Evolutionary conservation across 192 early-diverging fungal genomes (phyloP).

Genomic region (Lobosporangium transversale): DNA sequence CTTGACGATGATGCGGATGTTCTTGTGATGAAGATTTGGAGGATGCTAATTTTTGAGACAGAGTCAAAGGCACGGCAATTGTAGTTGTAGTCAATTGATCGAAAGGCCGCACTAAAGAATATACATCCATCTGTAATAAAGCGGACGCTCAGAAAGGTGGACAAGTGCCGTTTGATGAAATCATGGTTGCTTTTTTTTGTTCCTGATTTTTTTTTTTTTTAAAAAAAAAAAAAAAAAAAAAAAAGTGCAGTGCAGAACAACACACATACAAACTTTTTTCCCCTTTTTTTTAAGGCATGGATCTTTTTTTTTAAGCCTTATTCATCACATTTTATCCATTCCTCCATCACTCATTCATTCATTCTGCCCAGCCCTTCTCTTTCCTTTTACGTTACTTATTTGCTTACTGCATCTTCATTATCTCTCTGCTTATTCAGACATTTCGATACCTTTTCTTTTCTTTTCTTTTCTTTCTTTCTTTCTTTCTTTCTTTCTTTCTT

Average conservation of each 20-base stretch:
- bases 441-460: conserved; percentile 1
- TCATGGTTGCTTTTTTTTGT: too few species aligned
- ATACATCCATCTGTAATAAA: too few species aligned
- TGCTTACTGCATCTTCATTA: background rate
- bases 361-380: background rate
- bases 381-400: background rate
- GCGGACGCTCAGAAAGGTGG: too few species aligned
- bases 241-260: too few species aligned
- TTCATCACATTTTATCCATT: background rate
- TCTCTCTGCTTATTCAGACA: background rate
- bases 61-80: conserved; percentile 66
- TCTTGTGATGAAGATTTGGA: conserved; percentile 92
- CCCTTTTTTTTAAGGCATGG: too few species aligned
- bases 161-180: too few species aligned
- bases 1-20: conserved; percentile 88
- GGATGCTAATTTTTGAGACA: conserved; percentile 87
- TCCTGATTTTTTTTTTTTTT: too few species aligned
- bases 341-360: background rate
- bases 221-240: too few species aligned
- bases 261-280: too few species aligned
- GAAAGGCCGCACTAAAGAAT: too few species aligned
- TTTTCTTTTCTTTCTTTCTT: background rate
- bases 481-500: background rate
- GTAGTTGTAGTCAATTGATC: too few species aligned
- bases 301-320: too few species aligned